Evolutionary conservation across 768 basidiomycete genomes (phyloP).

Genomic region (button mushroom (Agaricus bisporus)): DNA sequence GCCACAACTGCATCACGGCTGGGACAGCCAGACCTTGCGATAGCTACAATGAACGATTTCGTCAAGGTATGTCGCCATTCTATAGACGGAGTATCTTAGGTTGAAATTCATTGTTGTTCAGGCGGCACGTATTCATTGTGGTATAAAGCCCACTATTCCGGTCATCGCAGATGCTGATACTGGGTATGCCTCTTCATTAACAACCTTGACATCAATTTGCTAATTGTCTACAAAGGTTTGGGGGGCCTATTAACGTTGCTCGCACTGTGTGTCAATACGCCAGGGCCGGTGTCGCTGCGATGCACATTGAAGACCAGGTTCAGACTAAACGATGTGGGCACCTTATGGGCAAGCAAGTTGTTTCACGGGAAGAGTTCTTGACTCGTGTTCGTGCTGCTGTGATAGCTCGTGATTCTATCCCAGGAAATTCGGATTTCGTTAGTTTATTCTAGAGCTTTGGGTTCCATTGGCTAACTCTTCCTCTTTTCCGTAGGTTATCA

Average conservation of each 20-base stretch:
- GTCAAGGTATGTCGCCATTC: conserved; percentile 38
- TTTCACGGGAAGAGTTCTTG: conserved; percentile 70
- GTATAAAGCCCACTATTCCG: conserved; percentile 55
- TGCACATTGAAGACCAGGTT: conserved; percentile 81
- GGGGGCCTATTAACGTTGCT: conserved; percentile 69
- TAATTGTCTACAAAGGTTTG: conserved; percentile 35
- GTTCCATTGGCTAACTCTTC: not conserved
- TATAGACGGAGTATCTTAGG: not conserved
- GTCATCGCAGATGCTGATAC: conserved; percentile 81
- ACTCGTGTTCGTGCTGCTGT: conserved; percentile 75
- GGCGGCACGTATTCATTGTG: conserved; percentile 67
- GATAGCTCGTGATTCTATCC: conserved; percentile 68
- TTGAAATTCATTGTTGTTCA: conserved; percentile 13
- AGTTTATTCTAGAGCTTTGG: not conserved
- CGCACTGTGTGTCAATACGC: conserved; percentile 71
- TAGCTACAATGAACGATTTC: conserved; percentile 75
- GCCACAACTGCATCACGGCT: conserved; percentile 76
- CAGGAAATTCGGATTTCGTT: conserved; percentile 71
- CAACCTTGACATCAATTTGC: not conserved
- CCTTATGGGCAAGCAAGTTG: conserved; percentile 75
- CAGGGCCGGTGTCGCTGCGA: conserved; percentile 62
- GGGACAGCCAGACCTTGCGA: conserved; percentile 74
- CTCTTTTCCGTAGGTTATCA: conserved; percentile 42
- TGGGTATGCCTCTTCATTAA: conserved; percentile 35
- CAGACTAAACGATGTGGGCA: conserved; percentile 82